Conservation (phyloP, 208 protist species). For the Leishmania guyanensis region DNA sequence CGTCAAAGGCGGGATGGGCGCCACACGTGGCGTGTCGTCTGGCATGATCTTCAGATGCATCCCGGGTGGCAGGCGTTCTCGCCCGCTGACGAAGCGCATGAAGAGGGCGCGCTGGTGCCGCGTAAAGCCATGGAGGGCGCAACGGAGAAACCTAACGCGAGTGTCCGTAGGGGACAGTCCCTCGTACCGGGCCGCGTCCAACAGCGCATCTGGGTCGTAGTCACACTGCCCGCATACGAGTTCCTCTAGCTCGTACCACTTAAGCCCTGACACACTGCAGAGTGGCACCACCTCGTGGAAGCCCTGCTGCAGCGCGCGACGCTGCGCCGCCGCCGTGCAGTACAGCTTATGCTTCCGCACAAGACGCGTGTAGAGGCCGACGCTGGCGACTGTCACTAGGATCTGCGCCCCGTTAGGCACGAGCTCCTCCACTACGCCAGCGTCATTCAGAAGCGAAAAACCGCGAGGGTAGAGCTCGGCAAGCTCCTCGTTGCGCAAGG, state of each 20-base stretch:
- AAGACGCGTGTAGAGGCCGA: slow-evolving; percentile 62
- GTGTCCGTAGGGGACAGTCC: slow-evolving; percentile 49
- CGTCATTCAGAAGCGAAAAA: slow-evolving; percentile 68
- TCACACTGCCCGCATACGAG: slow-evolving; percentile 89
- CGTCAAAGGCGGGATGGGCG: slow-evolving; percentile 19
- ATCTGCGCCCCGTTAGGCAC: slow-evolving; percentile 62
- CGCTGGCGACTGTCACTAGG: slow-evolving; percentile 60
- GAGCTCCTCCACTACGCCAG: slow-evolving; percentile 51
- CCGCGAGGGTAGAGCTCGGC: slow-evolving; percentile 59
- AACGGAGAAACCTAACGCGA: slow-evolving; percentile 79
- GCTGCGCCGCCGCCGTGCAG: slow-evolving; percentile 39
- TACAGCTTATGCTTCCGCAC: slow-evolving; percentile 62
- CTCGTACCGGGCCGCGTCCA: slow-evolving; percentile 85
- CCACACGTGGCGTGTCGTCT: slow-evolving; percentile 30
- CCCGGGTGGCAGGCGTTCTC: slow-evolving; percentile 78
- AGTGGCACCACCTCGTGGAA: slow-evolving; percentile 89
- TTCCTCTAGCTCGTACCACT: slow-evolving; percentile 92
- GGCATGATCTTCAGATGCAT: slow-evolving; percentile 86
- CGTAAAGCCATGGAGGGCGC: slow-evolving; percentile 79
- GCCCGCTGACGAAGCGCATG: slow-evolving; percentile 92
- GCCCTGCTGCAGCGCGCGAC: slow-evolving; percentile 79
- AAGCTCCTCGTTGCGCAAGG: slow-evolving; percentile 41
- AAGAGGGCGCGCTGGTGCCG: slow-evolving; percentile 83
- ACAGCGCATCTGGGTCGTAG: slow-evolving; percentile 89
- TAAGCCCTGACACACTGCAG: slow-evolving; percentile 60